These are phyloP conservation scores for Breviolum minutum DNA, from an alignment of 73 alveolate species.

Conservation along the genomic window DNA sequence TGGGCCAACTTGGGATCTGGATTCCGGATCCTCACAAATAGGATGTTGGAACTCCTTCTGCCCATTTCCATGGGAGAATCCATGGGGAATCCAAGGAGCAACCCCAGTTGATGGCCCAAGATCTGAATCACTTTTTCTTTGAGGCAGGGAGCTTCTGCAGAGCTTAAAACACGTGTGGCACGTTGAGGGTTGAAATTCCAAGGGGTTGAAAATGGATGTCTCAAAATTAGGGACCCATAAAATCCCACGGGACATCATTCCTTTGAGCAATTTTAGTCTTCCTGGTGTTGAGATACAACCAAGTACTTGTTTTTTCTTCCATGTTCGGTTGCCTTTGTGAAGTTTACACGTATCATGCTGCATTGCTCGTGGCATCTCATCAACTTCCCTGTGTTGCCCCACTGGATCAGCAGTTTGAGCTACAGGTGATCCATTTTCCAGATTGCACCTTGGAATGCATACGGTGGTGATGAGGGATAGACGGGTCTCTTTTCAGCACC, in stretches of 20 bases:
- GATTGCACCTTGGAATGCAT: neutral
- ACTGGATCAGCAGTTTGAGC: too few species aligned
- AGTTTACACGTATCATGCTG: too few species aligned
- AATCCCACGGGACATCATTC: neutral
- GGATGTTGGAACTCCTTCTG: neutral
- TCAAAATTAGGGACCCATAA: too few species aligned
- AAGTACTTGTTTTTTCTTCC: too few species aligned
- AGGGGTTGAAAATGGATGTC: neutral
- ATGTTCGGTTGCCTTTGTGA: too few species aligned
- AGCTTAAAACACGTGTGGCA: neutral
- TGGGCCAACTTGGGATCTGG: too few species aligned
- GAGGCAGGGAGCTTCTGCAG: conserved; percentile 9
- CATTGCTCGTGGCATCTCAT: too few species aligned
- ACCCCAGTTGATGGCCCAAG: conserved; percentile 27
- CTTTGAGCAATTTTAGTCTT: neutral
- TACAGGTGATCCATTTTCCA: conserved; percentile 27
- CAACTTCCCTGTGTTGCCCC: too few species aligned
- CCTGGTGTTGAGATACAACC: too few species aligned
- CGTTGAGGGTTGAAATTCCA: neutral
- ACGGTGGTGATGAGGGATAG: too few species aligned
- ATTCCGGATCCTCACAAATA: too few species aligned
- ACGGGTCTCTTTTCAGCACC: too few species aligned
- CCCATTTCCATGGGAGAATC: neutral
- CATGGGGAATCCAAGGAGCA: neutral
- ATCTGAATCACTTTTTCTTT: conserved; percentile 32